Evolutionary conservation across 2,329 filamentous ascomycete genomes (phyloP).

Genomic region (Paramyrothecium sp.): DNA sequence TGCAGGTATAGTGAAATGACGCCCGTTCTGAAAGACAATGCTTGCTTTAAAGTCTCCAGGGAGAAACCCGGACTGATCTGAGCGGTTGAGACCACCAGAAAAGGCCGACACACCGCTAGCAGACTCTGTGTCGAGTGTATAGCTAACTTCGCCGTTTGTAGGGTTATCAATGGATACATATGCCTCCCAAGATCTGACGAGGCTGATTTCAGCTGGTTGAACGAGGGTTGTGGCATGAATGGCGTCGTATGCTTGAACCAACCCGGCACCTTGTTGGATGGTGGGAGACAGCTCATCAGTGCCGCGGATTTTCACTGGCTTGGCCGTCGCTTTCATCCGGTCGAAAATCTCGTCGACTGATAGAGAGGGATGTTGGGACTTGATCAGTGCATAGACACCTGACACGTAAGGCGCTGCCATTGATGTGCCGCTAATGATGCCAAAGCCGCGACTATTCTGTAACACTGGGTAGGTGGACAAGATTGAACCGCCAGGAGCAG

Average conservation of each 20-base stretch:
- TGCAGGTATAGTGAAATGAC: not conserved
- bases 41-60: not conserved
- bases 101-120: not conserved
- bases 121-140: not conserved
- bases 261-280: constrained; percentile 10
- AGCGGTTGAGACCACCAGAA: not conserved
- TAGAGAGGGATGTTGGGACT: not conserved
- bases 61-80: not conserved
- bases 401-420: not conserved
- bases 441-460: not conserved
- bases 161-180: not conserved
- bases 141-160: not conserved
- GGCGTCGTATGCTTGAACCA: constrained; percentile 8
- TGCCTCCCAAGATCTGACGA: not conserved
- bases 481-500: not conserved
- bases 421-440: not conserved
- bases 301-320: not conserved
- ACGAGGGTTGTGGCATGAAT: constrained; percentile 2
- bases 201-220: not conserved
- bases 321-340: not conserved
- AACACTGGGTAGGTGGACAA: not conserved
- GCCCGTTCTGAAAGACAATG: not conserved
- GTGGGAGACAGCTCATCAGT: not conserved
- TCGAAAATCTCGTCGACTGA: not conserved
- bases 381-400: not conserved